Conservation (phyloP, 208 protist species). For the Angomonas deanei region DNA sequence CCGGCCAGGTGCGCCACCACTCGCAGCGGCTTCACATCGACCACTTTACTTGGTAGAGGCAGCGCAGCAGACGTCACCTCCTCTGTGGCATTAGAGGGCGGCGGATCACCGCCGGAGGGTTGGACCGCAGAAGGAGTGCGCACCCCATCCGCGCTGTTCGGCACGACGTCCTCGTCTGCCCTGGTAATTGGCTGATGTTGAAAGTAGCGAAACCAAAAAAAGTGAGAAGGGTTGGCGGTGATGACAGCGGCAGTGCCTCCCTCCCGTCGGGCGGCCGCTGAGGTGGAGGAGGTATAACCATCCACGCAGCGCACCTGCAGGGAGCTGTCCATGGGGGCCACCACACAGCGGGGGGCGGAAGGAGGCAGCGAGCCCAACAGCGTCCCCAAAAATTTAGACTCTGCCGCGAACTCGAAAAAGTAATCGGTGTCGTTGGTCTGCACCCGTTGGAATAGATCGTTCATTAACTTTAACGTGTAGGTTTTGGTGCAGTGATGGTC, state of each 20-base stretch:
- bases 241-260: neutral
- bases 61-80: neutral
- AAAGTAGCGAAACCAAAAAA: slow-evolving; percentile 5
- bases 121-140: neutral
- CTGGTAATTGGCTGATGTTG: too few relatives aligned
- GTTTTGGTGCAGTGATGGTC: slow-evolving; percentile 27
- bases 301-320: slow-evolving; percentile 37
- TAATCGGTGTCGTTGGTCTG: neutral
- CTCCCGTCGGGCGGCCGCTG: neutral
- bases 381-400: slow-evolving; percentile 23
- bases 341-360: slow-evolving; percentile 18
- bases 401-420: slow-evolving; percentile 39
- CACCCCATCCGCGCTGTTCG: neutral
- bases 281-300: neutral
- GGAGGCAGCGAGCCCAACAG: slow-evolving; percentile 37
- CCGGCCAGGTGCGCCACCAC: slow-evolving; percentile 33
- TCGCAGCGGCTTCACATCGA: slow-evolving; percentile 62
- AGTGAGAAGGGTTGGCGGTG: neutral
- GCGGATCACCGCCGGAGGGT: neutral
- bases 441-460: slow-evolving; percentile 22
- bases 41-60: slow-evolving; percentile 40
- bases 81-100: neutral
- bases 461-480: slow-evolving; percentile 32
- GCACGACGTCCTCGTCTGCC: neutral
- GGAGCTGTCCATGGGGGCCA: slow-evolving; percentile 24